phyloP scores from a whole-genome alignment of 2,329 filamentous ascomycete species.

The Aureobasidium vineae region DNA sequence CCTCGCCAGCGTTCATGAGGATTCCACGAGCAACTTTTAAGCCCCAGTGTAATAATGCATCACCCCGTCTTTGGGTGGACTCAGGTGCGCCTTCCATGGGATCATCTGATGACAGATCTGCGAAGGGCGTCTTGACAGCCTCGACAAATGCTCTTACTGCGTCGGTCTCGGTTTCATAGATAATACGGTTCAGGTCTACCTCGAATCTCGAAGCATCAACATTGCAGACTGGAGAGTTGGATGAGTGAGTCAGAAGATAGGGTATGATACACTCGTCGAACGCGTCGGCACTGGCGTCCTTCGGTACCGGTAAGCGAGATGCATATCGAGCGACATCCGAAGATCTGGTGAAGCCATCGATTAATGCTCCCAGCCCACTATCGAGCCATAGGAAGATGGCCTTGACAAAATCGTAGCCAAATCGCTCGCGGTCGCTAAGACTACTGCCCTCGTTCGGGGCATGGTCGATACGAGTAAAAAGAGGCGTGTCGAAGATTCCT shows the following conservation, averaged over 20 bases:
- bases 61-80: conserved; percentile 43
- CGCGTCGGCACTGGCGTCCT: conserved; percentile 50
- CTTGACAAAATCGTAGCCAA: conserved; percentile 64
- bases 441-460: conserved; percentile 41
- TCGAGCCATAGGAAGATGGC: conserved; percentile 63
- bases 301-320: conserved; percentile 50
- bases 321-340: conserved; percentile 39
- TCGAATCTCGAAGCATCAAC: conserved; percentile 60
- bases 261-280: conserved; percentile 59
- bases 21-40: conserved; percentile 59
- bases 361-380: conserved; percentile 55
- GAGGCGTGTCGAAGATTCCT: conserved; percentile 33
- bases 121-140: conserved; percentile 54
- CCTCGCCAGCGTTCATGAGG: conserved; percentile 56
- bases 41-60: conserved; percentile 56
- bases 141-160: conserved; percentile 58
- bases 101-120: conserved; percentile 46
- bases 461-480: conserved; percentile 51
- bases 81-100: conserved; percentile 29
- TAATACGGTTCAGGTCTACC: conserved; percentile 51
- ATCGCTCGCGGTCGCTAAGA: conserved; percentile 49
- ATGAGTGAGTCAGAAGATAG: conserved; percentile 56
- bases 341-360: conserved; percentile 57
- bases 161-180: conserved; percentile 54
- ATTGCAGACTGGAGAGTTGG: conserved; percentile 52